Evolutionary conservation across 2,329 filamentous ascomycete species (phyloP).

Genomic region (Aspergillus floridensis): DNA sequence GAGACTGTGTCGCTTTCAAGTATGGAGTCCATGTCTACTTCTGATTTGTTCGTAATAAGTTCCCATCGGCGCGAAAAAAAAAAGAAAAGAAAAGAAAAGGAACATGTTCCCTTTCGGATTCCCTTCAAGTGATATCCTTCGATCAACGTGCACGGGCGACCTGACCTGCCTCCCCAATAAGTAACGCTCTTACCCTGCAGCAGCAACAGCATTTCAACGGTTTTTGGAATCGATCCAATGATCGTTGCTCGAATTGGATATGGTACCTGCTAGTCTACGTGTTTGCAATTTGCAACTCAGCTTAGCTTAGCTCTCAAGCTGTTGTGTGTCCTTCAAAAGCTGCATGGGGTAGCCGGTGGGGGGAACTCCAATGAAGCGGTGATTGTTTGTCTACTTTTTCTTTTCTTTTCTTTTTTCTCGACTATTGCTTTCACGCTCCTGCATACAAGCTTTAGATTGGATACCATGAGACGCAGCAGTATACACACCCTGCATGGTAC

Average conservation of each 20-base stretch:
- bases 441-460: slow-evolving; percentile 11
- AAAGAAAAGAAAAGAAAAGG: background rate
- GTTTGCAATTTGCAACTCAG: background rate
- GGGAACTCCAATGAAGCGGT: background rate
- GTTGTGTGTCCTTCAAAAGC: background rate
- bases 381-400: background rate
- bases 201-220: background rate
- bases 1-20: background rate
- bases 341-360: background rate
- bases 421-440: background rate
- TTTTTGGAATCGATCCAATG: background rate
- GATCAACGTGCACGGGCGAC: background rate
- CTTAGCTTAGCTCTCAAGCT: background rate
- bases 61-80: background rate
- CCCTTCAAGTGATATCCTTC: background rate
- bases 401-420: background rate
- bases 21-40: no score
- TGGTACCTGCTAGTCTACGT: background rate
- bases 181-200: background rate
- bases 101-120: background rate
- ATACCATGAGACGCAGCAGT: slow-evolving; percentile 16
- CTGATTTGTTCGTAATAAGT: background rate
- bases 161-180: background rate
- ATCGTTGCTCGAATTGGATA: background rate
- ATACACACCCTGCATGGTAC: slow-evolving; percentile 11